Evolutionary conservation across 345 rosid genomes (phyloP), one percentile per base, ranked within the genome.

Genomic region (Eucalyptus coolabah): DNA sequence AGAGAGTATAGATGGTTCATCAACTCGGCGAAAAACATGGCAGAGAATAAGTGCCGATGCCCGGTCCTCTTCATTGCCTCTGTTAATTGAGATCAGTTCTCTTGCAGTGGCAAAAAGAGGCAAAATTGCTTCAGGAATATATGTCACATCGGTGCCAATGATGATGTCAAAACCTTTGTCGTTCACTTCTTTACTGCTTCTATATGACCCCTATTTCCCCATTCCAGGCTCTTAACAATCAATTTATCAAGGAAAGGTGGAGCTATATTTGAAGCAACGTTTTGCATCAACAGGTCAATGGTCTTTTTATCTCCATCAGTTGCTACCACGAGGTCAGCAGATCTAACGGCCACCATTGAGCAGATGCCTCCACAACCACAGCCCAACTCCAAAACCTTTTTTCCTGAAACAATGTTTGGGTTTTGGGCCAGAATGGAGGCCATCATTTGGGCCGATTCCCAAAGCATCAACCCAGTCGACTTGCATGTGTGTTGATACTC

Each of bases 391-490:
- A 96, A 91, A 65, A 98, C 95, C 87, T 93, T 91, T n/a, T 94
- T 96, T 40, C 96, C 95, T 7, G 94, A 92, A 40, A 98, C 96
- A 67, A 98, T 96, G 89, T 88, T 89, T 45, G 95, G 98, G 91
- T 96, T 98, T 93, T 93, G 92, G 44, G 93, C 98, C 21, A 98
- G 94, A 90, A 98, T 91, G 86, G 93, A 93, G 90, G 98, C 95
- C 98, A 96, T 95, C 91, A 96, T 89, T 87, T 92, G 93, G 93
- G 99, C 99, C 50, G 99, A 97, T 92, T 97, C 99, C 99, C 99
- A 97, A 14, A 98, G 94, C 98, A 98, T 98, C 91, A 98, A 89
- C 82, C 99, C 99, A 21, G 98, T 98, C 44, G 97, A 97, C 92
- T 94, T 98, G 92, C 97, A 97, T 26, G 98, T 96, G 89, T 97